Evolutionary conservation across 1,284 basidiomycete genomes (phyloP).

Genomic region (Trichosporon coremiiforme): DNA sequence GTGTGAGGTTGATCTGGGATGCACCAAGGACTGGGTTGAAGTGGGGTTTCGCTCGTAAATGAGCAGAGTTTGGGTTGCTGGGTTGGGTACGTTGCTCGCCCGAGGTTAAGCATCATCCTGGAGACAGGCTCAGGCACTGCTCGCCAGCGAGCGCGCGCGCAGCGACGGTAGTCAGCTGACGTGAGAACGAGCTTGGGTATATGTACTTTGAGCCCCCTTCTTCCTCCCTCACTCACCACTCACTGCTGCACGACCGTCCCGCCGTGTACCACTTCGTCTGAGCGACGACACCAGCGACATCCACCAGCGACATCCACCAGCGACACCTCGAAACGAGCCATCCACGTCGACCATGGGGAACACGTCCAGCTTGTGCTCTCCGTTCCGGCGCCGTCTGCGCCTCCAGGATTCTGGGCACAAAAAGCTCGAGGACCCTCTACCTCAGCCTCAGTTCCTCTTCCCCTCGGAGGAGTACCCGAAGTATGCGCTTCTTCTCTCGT

Average conservation of each 20-base stretch:
- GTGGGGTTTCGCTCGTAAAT: constrained; percentile 7
- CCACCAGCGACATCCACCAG: too few relatives aligned
- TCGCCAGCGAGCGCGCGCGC: neutral
- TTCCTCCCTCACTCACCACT: neutral
- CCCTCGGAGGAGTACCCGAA: neutral
- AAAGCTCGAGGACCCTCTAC: constrained; percentile 9
- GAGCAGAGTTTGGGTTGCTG: constrained; percentile 2
- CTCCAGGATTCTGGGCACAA: neutral
- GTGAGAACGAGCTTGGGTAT: constrained; percentile 4
- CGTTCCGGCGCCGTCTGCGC: neutral
- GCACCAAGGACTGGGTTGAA: neutral
- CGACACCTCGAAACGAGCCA: neutral
- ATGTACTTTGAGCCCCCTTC: neutral
- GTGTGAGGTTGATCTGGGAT: neutral
- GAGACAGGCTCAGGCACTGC: constrained; percentile 2
- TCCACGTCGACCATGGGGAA: neutral
- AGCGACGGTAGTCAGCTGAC: constrained; percentile 1
- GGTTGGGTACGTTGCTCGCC: neutral
- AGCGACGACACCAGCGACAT: neutral
- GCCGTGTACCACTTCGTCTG: neutral
- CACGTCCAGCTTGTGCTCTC: neutral
- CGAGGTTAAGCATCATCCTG: constrained; percentile 8
- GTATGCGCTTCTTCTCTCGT: neutral
- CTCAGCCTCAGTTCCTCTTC: neutral
- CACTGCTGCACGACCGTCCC: neutral